A percentile compares a stretch with the other conserved stretches of the same genome.
phyloP scores from a whole-genome alignment of 2,329 filamentous ascomycete species.

The Seiridium cupressi region DNA sequence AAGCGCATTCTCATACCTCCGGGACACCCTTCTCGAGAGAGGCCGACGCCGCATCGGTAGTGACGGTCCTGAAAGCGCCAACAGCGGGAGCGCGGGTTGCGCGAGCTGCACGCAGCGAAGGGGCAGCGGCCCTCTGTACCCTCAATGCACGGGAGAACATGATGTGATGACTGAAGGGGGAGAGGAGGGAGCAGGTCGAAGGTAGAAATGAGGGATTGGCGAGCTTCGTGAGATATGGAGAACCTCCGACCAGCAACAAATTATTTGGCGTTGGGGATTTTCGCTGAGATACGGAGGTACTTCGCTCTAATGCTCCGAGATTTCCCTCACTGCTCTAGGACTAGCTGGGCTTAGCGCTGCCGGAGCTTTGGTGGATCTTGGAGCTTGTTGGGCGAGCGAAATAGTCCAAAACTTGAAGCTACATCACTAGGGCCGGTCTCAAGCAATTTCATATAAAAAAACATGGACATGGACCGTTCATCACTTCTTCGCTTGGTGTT shows the following conservation, averaged over 20 bases:
- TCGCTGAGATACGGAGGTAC: conserved; percentile 7
- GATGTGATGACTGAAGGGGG: conserved; percentile 18
- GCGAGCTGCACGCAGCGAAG: conserved; percentile 52
- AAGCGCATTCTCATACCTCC: conserved; percentile 33
- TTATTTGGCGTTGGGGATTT: conserved; percentile 9
- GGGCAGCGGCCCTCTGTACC: conserved; percentile 49
- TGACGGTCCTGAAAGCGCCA: conserved; percentile 71
- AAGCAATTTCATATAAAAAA: too few species aligned
- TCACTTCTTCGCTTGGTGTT: too few species aligned
- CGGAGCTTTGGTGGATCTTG: conserved; percentile 1
- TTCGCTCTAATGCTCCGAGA: conserved; percentile 3
- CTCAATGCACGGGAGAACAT: conserved; percentile 74
- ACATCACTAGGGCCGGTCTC: too few species aligned
- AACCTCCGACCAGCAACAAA: conserved; percentile 7
- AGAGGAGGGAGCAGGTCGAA: conserved; percentile 5
- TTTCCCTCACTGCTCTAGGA: conserved; percentile 3
- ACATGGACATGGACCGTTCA: too few species aligned
- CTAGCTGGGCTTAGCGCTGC: not conserved
- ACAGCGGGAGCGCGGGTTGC: conserved; percentile 41
- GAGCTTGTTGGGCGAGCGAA: not conserved
- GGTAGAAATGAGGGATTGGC: not conserved
- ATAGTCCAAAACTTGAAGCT: not conserved
- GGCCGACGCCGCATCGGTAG: conserved; percentile 90
- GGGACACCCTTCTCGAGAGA: conserved; percentile 72
- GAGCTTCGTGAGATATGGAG: conserved; percentile 6